Evolutionary conservation across 2,329 filamentous ascomycete species (phyloP).

Genomic region (Fusarium napiforme): DNA sequence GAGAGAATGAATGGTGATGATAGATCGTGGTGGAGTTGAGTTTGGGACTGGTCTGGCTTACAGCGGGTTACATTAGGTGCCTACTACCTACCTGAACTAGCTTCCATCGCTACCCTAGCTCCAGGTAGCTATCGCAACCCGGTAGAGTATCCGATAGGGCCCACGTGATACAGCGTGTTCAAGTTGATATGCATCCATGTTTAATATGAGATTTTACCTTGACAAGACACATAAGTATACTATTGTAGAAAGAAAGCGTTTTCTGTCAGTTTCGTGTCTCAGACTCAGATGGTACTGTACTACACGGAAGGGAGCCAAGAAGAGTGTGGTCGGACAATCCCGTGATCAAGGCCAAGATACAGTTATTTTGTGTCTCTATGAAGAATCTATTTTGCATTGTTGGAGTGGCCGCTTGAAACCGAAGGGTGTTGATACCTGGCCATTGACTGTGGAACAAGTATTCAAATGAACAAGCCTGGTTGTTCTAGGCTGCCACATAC

Average conservation of each 20-base stretch:
- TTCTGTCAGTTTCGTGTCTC: constrained; percentile 19
- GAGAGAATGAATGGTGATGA: constrained; percentile 24
- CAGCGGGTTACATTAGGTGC: constrained; percentile 42
- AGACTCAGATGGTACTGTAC: constrained; percentile 18
- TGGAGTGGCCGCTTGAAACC: neutral
- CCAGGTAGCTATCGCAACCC: constrained; percentile 4
- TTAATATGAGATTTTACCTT: too few species aligned
- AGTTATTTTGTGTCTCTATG: neutral
- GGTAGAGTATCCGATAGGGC: constrained; percentile 36
- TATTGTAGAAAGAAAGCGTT: neutral
- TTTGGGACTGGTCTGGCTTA: constrained; percentile 33
- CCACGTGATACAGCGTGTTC: constrained; percentile 38
- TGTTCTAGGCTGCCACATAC: neutral
- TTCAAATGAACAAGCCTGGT: neutral
- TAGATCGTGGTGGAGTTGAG: constrained; percentile 29
- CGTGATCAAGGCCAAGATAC: constrained; percentile 7
- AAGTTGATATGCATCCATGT: neutral
- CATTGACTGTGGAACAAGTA: neutral
- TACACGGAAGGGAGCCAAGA: neutral
- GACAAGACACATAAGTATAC: neutral
- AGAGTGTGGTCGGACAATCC: constrained; percentile 30
- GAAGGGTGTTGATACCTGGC: neutral
- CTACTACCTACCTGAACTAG: constrained; percentile 8
- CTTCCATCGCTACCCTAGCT: neutral
- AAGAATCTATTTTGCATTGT: neutral